These are phyloP conservation scores for Tetramitus jugosus DNA, from an alignment of 208 protist species.

Conservation along the genomic window DNA sequence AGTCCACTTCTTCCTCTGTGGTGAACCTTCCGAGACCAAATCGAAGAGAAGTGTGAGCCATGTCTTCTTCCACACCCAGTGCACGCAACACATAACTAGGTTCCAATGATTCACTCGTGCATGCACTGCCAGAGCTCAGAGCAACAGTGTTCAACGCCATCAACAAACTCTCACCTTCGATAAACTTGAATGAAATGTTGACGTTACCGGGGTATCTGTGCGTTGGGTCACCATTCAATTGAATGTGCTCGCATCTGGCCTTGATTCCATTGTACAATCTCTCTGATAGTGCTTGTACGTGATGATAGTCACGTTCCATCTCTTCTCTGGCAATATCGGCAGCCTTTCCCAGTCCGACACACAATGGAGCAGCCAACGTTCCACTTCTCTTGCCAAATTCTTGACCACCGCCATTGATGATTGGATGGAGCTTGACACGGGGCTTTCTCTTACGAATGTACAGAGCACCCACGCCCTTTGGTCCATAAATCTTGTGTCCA, in stretches of 20 bases:
- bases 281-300: conserved; percentile 65
- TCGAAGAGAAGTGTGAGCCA: conserved; percentile 97
- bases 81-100: conserved; percentile 97
- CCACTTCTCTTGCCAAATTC: conserved; percentile 87
- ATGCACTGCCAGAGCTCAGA: conserved; percentile 88
- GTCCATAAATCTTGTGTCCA: conserved; percentile 95
- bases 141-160: conserved; percentile 88
- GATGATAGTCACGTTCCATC: conserved; percentile 79
- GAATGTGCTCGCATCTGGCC: conserved; percentile 63
- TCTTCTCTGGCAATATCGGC: conserved; percentile 75
- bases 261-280: conserved; percentile 72
- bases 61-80: conserved; percentile 92
- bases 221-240: conserved; percentile 83
- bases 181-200: conserved; percentile 96
- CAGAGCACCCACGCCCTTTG: conserved; percentile 76
- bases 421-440: conserved; percentile 87
- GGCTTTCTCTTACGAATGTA: conserved; percentile 66
- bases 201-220: conserved; percentile 85
- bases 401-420: conserved; percentile 97
- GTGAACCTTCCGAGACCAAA: conserved; percentile 97
- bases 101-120: conserved; percentile 96
- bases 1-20: conserved; percentile 86
- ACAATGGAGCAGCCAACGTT: conserved; percentile 80
- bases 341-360: conserved; percentile 85
- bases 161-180: conserved; percentile 97